Evolutionary conservation across 2,329 filamentous ascomycete species (phyloP).

Genomic region (Seiridium unicorne): DNA sequence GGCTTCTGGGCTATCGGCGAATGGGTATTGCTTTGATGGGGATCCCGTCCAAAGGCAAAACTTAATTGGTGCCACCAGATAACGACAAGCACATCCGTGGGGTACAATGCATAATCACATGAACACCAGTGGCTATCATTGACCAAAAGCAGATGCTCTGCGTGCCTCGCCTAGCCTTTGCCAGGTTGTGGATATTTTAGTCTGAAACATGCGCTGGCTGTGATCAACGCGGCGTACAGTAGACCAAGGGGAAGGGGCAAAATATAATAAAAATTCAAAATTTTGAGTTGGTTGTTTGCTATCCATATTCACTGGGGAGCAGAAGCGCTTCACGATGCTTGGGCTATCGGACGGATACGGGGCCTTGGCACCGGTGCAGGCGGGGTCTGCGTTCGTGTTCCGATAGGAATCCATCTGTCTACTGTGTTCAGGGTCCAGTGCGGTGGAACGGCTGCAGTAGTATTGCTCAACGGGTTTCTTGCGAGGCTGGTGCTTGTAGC

Average conservation of each 20-base stretch:
- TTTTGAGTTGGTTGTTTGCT: too few species aligned
- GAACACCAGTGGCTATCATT: conserved; percentile 2
- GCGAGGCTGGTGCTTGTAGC: too few species aligned
- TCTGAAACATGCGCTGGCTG: background rate
- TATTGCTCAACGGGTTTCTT: too few species aligned
- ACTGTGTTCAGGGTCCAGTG: conserved; percentile 1
- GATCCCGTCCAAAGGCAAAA: too few species aligned
- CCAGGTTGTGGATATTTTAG: background rate
- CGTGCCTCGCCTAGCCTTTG: background rate
- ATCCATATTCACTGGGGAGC: too few species aligned
- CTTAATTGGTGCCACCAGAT: too few species aligned
- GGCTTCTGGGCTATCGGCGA: too few species aligned
- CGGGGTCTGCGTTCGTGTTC: background rate
- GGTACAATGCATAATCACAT: background rate
- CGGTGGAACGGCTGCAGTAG: conserved; percentile 1
- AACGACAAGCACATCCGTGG: background rate
- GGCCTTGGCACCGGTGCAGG: background rate
- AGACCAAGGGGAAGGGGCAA: background rate
- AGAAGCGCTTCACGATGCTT: background rate
- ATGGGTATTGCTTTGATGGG: too few species aligned
- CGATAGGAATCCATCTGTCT: background rate
- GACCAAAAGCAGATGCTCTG: background rate
- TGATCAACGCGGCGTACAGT: background rate
- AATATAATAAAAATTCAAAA: background rate
- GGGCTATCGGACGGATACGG: too few species aligned